phyloP scores from a whole-genome alignment of 78 protist species.

The Acrasis kona region DNA sequence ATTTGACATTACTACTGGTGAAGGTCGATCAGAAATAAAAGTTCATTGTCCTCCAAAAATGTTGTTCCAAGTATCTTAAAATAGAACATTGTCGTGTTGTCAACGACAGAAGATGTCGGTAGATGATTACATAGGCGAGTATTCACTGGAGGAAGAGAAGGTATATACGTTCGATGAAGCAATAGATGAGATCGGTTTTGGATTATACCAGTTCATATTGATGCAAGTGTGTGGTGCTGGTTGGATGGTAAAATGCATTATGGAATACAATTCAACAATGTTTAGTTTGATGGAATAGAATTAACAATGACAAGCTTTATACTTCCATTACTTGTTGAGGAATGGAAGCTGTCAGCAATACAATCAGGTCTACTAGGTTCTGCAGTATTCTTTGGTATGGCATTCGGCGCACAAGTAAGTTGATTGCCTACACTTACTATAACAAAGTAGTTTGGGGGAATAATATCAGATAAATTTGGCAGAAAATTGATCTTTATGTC shows the following conservation, averaged over 20 bases:
- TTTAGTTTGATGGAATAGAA: not conserved
- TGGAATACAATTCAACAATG: not conserved
- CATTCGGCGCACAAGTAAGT: not conserved
- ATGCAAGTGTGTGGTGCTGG: not conserved
- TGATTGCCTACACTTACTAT: not conserved
- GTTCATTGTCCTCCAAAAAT: no score
- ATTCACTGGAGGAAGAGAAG: no score
- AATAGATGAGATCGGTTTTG: not conserved
- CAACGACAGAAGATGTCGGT: no score
- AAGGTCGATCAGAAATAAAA: no score
- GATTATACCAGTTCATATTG: not conserved
- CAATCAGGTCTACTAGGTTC: not conserved
- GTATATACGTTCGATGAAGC: not conserved
- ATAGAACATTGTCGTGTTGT: no score
- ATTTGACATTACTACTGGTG: no score
- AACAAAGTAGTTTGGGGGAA: not conserved
- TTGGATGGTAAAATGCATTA: not conserved
- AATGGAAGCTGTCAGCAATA: not conserved
- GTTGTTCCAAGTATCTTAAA: no score
- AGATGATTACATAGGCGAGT: no score
- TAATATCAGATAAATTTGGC: not conserved
- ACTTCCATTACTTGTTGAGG: not conserved
- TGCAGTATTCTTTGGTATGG: slow-evolving; percentile 3
- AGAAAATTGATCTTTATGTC: not conserved
- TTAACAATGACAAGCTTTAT: not conserved